Evolutionary conservation across 176 grass and related monocot species (phyloP), one percentile per base, ranked within the genome.

Genomic region (Oryza glaberrima): DNA sequence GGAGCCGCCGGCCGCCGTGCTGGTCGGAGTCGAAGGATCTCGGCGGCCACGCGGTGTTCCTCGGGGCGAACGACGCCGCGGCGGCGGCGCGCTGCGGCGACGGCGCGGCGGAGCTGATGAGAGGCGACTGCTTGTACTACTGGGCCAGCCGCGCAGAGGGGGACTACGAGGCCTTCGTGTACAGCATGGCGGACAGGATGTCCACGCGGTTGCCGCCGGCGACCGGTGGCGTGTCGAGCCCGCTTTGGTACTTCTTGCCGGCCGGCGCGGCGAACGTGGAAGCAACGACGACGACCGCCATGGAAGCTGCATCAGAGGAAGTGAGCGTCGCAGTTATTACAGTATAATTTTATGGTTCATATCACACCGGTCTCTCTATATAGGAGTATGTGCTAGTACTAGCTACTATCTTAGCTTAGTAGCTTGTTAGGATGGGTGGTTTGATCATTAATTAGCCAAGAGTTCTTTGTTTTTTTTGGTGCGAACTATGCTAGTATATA

Each of bases 201-300:
- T 77, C 83, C 1, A 7, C 13, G 3, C 35, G 83, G 22, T 77
- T 46, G 83, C 65, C 66, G 15, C 23, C 65, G 74, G 74, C n/a
- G 16, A 41, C 16, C 5, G 83, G 74, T 15, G 74, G 83, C 48
- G 16, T 44, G 48, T 70, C 16, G 34, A 70, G 65, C 66, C 74
- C 40, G 40, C 35, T 70, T 6, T 85, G 83, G 83, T 85, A 45
- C 74, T 69, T 85, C 83, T 12, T 60, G 74, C 32, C 14, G 46
- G 3, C 34, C 20, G 73, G 40, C 40, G 7, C 40, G 40, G 40
- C 40, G 40, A 41, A 41, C 40, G 40, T 41, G 7, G 7, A 41
- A 41, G 40, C 40, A 41, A 41, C 40, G 40, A 41, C 40, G 8
- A 41, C 40, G 40, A 41, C 40, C 40, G 40, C 40, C 7, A 8